Base-by-base conservation (phyloP, 345 rosid species). In the Ailanthus altissimus region DNA sequence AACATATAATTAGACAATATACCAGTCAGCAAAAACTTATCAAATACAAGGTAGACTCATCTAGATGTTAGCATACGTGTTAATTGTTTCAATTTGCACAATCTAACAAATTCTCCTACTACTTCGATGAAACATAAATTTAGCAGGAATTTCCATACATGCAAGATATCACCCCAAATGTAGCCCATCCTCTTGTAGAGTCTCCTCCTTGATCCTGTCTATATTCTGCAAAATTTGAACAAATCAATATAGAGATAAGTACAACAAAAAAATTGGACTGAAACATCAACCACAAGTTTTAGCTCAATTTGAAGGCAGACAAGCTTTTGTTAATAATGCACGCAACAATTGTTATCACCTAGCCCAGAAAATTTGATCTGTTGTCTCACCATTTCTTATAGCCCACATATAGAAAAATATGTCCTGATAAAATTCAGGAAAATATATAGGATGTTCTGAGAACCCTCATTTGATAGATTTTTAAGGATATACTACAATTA, bases 81-180 rank as follows among this genome's bases (percentile, higher is more conserved):
- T 36, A 36, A 36, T 64, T 26, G 26, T 43, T 46, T 25, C 46
- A 16, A 13, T 72, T 43, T 70, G 72, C 74, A 61, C 21, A 21
- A 36, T 46, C 50, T 26, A 73, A 57, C 40, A 23, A 50, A 36
- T n/a, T 49, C 54, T 53, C 54, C 45, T 40, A 51, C 20, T 14
- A 50, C 32, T 75, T 13, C 6, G 11, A 50, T 43, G 23, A 71
- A 32, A 1, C 49, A 45, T 25, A 54, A 56, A 51, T 54, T 32
- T 47, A 36, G n/a, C 23, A 28, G 21, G 46, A 61, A 77, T 61
- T 50, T 18, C n/a, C 87, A n/a, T 90, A 96, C 99, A 92, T 83
- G 90, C 94, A 96, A 83, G 97, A 96, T 77, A 93, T 62, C 76
- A 92, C 85, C 64, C 99, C 99, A 64, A 93, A 96, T 75, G 85